Base-by-base conservation (phyloP, 305 asterid genomes). In the Solanum hybrid region DNA sequence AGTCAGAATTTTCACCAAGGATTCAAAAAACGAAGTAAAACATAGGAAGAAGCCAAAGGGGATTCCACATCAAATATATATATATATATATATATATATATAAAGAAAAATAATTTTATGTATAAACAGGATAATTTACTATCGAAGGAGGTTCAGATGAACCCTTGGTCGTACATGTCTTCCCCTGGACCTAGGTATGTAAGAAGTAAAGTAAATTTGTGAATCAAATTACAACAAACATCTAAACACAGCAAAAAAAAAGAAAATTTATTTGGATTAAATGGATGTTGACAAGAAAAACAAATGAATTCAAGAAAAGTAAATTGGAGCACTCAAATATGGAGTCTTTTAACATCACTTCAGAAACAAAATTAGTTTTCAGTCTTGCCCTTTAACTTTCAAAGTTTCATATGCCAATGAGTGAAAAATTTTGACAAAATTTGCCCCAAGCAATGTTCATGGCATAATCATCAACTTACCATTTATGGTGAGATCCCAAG, bases 401-500 rank as follows among this genome's bases (percentile, higher is more conserved):
- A 34, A 75, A 81, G 88, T 86, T 91, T 90, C 92, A 90, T 40
- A 86, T 86, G 90, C 92, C 91, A 78, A 86, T 90, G 86, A 89
- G 84, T 71, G 60, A 86, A 86, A 64, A 32, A 0, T 5, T 40
- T 38, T 37, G 38, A 72, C 72, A 87, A 17, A 45, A 27, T 90
- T 72, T 88, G 11, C 69, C 87, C 29, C 89, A 69, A 64, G 91
- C 91, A 79, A 71, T 92, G 93, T 91, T 93, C 92, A 92, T 89
- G 93, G 96, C 96, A 94, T 71, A 87, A 71, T 87, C 38, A 71
- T 87, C 80, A 95, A 94, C 97, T 87, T 69, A 85, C 79, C 78
- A 92, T 42, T 36, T 81, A 60, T 78, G 86, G 88, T 38, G 90
- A 85, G 91, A 89, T 87, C 71, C 91, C 92, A 75, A 45, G 86